These are phyloP conservation scores for Blastocystis sp. DNA, from an alignment of 352 stramenopile genomes.

Conservation along the genomic window DNA sequence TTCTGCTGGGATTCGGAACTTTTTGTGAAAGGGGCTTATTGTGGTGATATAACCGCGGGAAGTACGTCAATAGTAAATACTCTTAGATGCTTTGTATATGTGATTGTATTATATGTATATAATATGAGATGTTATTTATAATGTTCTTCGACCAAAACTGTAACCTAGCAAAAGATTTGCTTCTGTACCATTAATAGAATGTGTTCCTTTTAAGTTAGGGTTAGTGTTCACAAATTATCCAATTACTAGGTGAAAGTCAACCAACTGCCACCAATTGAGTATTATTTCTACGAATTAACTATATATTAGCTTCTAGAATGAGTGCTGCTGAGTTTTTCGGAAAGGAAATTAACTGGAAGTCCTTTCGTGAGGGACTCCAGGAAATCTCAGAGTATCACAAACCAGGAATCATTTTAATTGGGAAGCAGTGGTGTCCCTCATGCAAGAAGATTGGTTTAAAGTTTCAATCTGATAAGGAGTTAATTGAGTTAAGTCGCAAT, in stretches of 20 bases:
- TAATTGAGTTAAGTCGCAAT: background rate
- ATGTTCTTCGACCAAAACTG: too few species aligned
- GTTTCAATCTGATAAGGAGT: background rate
- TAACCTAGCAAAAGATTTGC: too few species aligned
- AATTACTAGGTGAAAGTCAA: background rate
- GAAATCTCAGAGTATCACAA: background rate
- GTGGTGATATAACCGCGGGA: background rate
- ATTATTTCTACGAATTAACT: background rate
- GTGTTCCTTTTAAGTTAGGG: too few species aligned
- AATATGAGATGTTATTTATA: too few species aligned
- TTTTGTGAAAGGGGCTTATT: background rate
- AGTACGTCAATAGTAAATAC: background rate
- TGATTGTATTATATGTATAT: too few species aligned
- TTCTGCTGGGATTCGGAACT: background rate
- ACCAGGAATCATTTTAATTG: constrained; percentile 33
- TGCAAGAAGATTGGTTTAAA: constrained; percentile 7
- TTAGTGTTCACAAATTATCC: too few species aligned
- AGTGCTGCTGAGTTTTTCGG: background rate
- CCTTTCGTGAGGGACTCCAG: background rate
- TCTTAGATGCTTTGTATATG: too few species aligned
- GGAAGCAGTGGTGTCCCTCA: background rate
- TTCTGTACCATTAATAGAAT: too few species aligned
- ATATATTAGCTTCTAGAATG: background rate
- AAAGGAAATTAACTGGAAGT: background rate
- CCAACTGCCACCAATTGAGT: background rate